Evolutionary conservation across 306 rosid genomes (phyloP), one percentile per base, ranked within the genome.

Genomic region (Gastrolobium bilobum): DNA sequence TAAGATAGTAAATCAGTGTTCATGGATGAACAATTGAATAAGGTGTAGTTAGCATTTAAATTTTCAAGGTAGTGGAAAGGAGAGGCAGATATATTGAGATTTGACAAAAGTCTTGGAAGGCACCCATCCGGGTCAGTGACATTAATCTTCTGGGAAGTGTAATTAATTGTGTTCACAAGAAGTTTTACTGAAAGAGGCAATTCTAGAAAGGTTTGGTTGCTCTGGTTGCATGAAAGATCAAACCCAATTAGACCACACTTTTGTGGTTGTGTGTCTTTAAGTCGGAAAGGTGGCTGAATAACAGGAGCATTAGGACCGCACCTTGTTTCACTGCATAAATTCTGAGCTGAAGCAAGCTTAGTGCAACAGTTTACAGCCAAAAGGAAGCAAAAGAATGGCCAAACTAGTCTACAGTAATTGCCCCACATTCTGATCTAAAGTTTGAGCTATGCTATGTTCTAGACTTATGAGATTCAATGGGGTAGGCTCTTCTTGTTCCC

Each of bases 11-110:
- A 72, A 73, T 5, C 67, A 4, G 67, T 57, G 68, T 73, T 73
- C 78, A 63, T 63, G 38, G 73, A 59, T 74, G 79, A 59, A 31
- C 79, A 74, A 74, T 74, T 74, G 69, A 74, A 59, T 3, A 74
- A 20, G 10, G 79, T 61, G 20, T 62, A 76, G 40, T 77, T 53
- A 15, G 54, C 60, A 52, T 26, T 52, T 5, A 57, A 14, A 30
- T 65, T n/a, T 6, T 52, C 13, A 40, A 52, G 3, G n/a, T 37
- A 63, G 15, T 64, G 47, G 30, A 77, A 77, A 39, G 56, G 67
- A 9, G 57, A 40, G 33, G 81, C 6, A 40, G 75, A n/a, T 40
- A 66, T 0, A 40, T 66, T 67, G 29, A 77, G 5, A 33, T 42
- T 11, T 10, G 37, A 58, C 34, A 77, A 9, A 29, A 40, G 57